Evolutionary conservation across 768 basidiomycete genomes (phyloP).

Genomic region (Suillus tomentosus): DNA sequence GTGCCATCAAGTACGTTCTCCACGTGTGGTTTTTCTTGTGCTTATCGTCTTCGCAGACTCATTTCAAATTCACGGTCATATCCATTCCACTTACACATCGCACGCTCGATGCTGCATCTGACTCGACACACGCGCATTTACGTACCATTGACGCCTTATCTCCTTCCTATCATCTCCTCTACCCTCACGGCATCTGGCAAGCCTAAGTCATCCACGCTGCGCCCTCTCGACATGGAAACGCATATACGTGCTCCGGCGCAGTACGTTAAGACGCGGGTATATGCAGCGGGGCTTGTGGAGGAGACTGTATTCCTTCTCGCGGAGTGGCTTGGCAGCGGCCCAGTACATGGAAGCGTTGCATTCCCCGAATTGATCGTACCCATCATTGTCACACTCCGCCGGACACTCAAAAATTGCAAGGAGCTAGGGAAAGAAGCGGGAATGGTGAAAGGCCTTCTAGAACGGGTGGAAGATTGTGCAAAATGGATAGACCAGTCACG

Average conservation of each 20-base stretch:
- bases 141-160: slow-evolving; percentile 83
- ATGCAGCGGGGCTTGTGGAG: slow-evolving; percentile 79
- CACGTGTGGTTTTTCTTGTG: slow-evolving; percentile 4
- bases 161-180: slow-evolving; percentile 84
- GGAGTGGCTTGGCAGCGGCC: slow-evolving; percentile 73
- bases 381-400: slow-evolving; percentile 68
- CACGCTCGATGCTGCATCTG: slow-evolving; percentile 86
- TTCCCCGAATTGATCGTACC: slow-evolving; percentile 94
- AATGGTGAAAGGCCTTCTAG: slow-evolving; percentile 74
- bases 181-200: slow-evolving; percentile 67
- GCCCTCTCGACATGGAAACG: slow-evolving; percentile 87
- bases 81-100: slow-evolving; percentile 92
- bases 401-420: slow-evolving; percentile 67
- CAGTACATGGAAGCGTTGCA: slow-evolving; percentile 82
- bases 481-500: slow-evolving; percentile 77
- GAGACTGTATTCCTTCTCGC: slow-evolving; percentile 78
- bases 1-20: slow-evolving; percentile 80
- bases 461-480: slow-evolving; percentile 83
- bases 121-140: slow-evolving; percentile 82
- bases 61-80: slow-evolving; percentile 89
- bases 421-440: slow-evolving; percentile 55
- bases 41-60: slow-evolving; percentile 51
- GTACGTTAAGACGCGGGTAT: slow-evolving; percentile 86
- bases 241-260: slow-evolving; percentile 85
- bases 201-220: slow-evolving; percentile 82